These are phyloP conservation scores for Cutaneotrichosporon sp. DNA, from an alignment of 1,284 basidiomycete genomes.

Conservation along the genomic window DNA sequence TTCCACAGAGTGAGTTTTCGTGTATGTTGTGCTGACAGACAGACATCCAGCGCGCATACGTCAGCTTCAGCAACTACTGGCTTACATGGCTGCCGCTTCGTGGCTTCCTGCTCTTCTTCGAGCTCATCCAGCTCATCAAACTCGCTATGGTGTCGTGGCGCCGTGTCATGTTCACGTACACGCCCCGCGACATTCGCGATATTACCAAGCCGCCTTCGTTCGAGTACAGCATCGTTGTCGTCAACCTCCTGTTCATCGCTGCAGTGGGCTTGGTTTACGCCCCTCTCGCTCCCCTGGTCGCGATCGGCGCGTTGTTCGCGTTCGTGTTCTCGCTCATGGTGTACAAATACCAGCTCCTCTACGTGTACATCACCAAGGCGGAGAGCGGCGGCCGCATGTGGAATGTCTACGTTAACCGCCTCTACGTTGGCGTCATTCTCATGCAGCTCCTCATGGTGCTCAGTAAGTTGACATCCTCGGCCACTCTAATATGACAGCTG, in stretches of 20 bases:
- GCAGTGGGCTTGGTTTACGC: conserved; percentile 86
- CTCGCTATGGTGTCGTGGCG: conserved; percentile 81
- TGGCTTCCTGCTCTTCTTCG: conserved; percentile 89
- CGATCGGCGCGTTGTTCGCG: conserved; percentile 62
- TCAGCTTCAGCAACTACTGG: conserved; percentile 77
- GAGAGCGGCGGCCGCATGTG: conserved; percentile 91
- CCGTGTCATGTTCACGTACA: conserved; percentile 85
- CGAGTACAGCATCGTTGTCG: conserved; percentile 60
- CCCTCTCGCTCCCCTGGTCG: conserved; percentile 82
- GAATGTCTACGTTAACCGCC: conserved; percentile 85
- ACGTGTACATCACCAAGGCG: conserved; percentile 79
- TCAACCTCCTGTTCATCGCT: conserved; percentile 72
- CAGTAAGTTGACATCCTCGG: conserved; percentile 59
- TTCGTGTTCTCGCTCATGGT: conserved; percentile 65
- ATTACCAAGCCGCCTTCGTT: conserved; percentile 95
- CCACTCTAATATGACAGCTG: conserved; percentile 59
- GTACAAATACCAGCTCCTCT: conserved; percentile 92
- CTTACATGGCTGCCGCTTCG: conserved; percentile 91
- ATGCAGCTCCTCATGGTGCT: conserved; percentile 84
- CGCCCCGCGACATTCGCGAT: conserved; percentile 91
- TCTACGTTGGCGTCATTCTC: conserved; percentile 69
- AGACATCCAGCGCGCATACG: conserved; percentile 71
- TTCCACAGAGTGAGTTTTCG: conserved; percentile 31
- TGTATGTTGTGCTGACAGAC: conserved; percentile 11
- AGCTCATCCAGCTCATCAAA: conserved; percentile 92